These are phyloP conservation scores for Odonthalia washingtoniensis DNA, from an alignment of 31 red algal species.

Conservation along the genomic window DNA sequence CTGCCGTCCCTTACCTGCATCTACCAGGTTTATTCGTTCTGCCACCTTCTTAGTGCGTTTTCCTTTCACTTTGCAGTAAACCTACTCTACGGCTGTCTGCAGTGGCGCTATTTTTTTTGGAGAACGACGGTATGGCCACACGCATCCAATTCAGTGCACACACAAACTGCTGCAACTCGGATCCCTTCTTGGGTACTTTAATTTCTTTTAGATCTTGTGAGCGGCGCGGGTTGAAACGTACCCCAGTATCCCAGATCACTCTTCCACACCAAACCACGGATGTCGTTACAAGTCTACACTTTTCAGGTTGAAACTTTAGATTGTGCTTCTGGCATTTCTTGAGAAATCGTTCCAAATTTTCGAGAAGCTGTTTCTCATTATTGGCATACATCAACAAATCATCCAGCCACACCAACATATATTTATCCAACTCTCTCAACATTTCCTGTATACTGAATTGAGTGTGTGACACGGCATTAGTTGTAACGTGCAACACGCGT, in stretches of 20 bases:
- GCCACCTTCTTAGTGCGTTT: slow-evolving; percentile 25
- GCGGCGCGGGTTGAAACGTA: slow-evolving; percentile 4
- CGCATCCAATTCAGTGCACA: slow-evolving; percentile 20
- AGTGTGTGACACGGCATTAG: slow-evolving; percentile 21
- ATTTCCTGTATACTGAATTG: not conserved
- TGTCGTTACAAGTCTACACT: not conserved
- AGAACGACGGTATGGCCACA: slow-evolving; percentile 31
- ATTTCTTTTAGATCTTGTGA: not conserved
- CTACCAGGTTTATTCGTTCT: not conserved
- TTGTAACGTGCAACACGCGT: slow-evolving; percentile 30
- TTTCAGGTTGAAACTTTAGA: slow-evolving; percentile 12
- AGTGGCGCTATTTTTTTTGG: slow-evolving; percentile 1
- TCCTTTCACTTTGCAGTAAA: not conserved
- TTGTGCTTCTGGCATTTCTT: not conserved
- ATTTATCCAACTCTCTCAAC: not conserved
- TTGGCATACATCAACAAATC: slow-evolving; percentile 39
- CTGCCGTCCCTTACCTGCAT: not conserved
- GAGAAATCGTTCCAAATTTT: slow-evolving; percentile 1
- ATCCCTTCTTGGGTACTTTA: not conserved
- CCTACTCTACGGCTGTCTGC: slow-evolving; percentile 26
- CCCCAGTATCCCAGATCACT: no score
- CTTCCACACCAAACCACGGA: slow-evolving; percentile 1
- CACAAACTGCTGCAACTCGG: slow-evolving; percentile 37
- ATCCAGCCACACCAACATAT: slow-evolving; percentile 48
- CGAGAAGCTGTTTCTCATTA: not conserved